Evolutionary conservation across 2,329 filamentous ascomycete species (phyloP).

Genomic region (Mollisiaceae sp.): DNA sequence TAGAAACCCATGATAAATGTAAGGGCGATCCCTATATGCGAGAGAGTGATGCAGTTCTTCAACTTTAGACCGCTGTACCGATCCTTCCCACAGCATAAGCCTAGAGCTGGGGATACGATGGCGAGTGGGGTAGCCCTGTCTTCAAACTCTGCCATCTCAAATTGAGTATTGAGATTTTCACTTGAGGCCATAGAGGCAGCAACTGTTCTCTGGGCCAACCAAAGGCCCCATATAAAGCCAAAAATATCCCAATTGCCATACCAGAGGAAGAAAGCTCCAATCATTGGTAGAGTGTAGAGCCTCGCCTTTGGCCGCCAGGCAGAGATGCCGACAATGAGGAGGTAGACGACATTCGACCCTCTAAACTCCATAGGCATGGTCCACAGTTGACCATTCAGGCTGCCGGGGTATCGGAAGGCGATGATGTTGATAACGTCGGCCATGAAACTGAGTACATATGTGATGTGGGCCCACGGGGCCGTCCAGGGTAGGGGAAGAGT

Average conservation of each 20-base stretch:
- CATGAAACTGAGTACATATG: neutral
- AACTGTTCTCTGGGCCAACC: slow-evolving; percentile 11
- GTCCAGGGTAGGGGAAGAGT: neutral
- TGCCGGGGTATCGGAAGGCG: neutral
- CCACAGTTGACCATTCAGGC: slow-evolving; percentile 3
- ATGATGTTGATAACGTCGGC: neutral
- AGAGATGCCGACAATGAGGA: slow-evolving; percentile 3
- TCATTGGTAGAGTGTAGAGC: neutral
- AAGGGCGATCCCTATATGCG: neutral
- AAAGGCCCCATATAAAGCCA: slow-evolving; percentile 13
- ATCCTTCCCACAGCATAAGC: neutral
- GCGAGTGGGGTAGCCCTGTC: neutral
- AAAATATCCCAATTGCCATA: slow-evolving; percentile 14
- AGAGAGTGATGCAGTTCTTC: neutral
- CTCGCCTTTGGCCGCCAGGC: neutral
- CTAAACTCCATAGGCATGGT: neutral
- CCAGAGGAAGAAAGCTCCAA: slow-evolving; percentile 1
- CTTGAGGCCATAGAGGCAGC: neutral
- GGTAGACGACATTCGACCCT: slow-evolving; percentile 5
- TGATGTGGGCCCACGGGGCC: neutral
- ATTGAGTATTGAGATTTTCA: neutral
- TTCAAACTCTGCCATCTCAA: neutral
- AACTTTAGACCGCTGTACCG: neutral
- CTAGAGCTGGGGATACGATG: neutral
- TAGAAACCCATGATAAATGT: slow-evolving; percentile 9